A percentile compares a stretch with the other conserved stretches of the same genome.
Conservation (phyloP, 805 yeast species). For the Barnettozyma sucrosica region DNA sequence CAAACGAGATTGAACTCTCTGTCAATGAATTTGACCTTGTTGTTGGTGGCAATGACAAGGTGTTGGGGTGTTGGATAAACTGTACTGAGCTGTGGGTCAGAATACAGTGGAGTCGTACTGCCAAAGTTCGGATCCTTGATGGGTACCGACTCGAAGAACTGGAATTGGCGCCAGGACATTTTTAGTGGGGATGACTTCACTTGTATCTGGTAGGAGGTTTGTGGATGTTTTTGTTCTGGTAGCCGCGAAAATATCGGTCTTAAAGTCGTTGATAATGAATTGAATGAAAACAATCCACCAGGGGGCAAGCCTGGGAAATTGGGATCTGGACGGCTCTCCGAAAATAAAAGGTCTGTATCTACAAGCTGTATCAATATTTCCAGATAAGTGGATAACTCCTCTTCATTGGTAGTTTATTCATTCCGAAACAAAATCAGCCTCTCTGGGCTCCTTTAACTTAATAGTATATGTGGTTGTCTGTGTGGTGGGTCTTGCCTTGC, state of each 20-base stretch:
- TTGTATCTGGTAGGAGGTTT: slow-evolving; percentile 41
- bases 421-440: neutral
- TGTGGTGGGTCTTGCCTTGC: neutral
- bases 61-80: slow-evolving; percentile 51
- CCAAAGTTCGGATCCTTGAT: slow-evolving; percentile 76
- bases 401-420: neutral
- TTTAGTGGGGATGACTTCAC: neutral
- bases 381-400: no score
- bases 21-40: slow-evolving; percentile 55
- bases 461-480: neutral
- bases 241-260: neutral
- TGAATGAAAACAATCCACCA: no score
- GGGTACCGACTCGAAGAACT: slow-evolving; percentile 78
- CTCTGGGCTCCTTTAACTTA: neutral
- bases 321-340: no score
- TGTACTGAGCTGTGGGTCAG: slow-evolving; percentile 69
- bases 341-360: no score
- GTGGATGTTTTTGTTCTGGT: slow-evolving; percentile 25
- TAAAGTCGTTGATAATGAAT: no score
- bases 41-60: slow-evolving; percentile 54
- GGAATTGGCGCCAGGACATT: slow-evolving; percentile 71
- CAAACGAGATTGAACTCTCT: slow-evolving; percentile 39
- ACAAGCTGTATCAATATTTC: no score
- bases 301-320: no score
- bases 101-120: slow-evolving; percentile 58